Base-by-base conservation (phyloP, 768 basidiomycete species). In the Mycena latifolia region DNA sequence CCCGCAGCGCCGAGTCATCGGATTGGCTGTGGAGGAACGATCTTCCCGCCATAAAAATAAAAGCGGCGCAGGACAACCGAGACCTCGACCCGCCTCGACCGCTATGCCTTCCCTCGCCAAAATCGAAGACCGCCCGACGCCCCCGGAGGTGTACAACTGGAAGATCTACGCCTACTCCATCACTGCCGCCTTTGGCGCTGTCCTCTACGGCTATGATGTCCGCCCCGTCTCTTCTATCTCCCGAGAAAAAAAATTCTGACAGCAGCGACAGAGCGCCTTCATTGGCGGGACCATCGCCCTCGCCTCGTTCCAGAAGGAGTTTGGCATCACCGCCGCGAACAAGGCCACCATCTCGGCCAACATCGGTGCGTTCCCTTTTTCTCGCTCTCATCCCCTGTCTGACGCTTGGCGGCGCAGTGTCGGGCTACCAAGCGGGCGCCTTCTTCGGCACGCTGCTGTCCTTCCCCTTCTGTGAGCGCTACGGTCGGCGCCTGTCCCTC, bases 181-280 rank as follows among this genome's bases (percentile, higher is more conserved):
- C 50, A 17, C 48, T 12, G 58, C 58, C 2, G 58, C 58, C 8
- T 60, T 60, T 24, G 58, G 58, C 25, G 58, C 58, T 18, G 50
- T 60, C 10, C 58, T 60, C 18, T 60, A 60, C 27, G 58, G 58
- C 35, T 60, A 60, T 50, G 58, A 60, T 39, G 58, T 60, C 37
- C 25, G 58, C 43, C 58, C 41, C 37, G 28, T 39, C 41, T 14
- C 35, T 11, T 11, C 6, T 27, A 2, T 39, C 25, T 5, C 27
- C 28, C 5, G 2, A 3, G 29, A 12, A 14, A 20, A 0, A 18
- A 17, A 14, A 24, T 18, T 6, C 48, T 60, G 58, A 50, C 33
- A 18, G 10, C 25, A 18, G n/a, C n/a, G 24, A 2, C 17, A 60
- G 58, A 60, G 58, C 48, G 58, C 58, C 37, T 60, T 60, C 48